These are phyloP conservation scores for Aspergillus baeticus DNA, from an alignment of 495 filamentous ascomycete genomes.

Conservation along the genomic window DNA sequence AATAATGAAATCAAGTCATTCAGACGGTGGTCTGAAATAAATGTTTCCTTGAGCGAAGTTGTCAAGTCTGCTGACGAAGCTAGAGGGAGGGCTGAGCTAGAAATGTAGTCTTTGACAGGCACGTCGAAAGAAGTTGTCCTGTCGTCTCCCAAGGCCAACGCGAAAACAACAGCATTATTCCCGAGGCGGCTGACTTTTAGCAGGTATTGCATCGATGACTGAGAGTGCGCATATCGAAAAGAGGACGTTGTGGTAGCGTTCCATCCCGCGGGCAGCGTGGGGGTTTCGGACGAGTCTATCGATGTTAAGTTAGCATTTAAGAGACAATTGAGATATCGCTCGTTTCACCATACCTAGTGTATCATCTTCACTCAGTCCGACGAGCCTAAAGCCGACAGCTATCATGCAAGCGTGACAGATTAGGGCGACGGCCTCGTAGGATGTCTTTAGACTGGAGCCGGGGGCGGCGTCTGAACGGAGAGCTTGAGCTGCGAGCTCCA, in stretches of 20 bases:
- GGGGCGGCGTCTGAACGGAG: constrained; percentile 25
- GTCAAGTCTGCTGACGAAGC: constrained; percentile 36
- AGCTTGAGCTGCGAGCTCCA: constrained; percentile 34
- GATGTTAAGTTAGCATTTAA: constrained; percentile 18
- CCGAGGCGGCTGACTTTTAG: constrained; percentile 81
- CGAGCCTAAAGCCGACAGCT: constrained; percentile 74
- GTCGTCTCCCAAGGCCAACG: constrained; percentile 75
- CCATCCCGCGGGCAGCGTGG: constrained; percentile 74
- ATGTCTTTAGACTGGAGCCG: constrained; percentile 60
- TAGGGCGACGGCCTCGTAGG: constrained; percentile 83
- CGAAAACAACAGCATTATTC: constrained; percentile 78
- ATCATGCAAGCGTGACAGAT: constrained; percentile 82
- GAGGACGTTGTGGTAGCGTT: constrained; percentile 67
- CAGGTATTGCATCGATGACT: constrained; percentile 83
- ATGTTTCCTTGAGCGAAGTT: constrained; percentile 60
- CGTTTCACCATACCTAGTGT: constrained; percentile 50
- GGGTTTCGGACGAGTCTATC: constrained; percentile 48
- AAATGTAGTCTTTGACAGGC: constrained; percentile 73
- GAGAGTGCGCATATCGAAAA: constrained; percentile 87
- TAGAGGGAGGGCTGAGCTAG: constrained; percentile 56
- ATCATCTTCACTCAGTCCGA: constrained; percentile 81
- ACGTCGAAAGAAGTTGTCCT: constrained; percentile 77
- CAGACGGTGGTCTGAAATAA: constrained; percentile 69
- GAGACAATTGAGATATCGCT: background rate
- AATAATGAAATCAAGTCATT: constrained; percentile 64